Evolutionary conservation across 495 filamentous ascomycete genomes (phyloP).

Genomic region (Penicillium paxilli): DNA sequence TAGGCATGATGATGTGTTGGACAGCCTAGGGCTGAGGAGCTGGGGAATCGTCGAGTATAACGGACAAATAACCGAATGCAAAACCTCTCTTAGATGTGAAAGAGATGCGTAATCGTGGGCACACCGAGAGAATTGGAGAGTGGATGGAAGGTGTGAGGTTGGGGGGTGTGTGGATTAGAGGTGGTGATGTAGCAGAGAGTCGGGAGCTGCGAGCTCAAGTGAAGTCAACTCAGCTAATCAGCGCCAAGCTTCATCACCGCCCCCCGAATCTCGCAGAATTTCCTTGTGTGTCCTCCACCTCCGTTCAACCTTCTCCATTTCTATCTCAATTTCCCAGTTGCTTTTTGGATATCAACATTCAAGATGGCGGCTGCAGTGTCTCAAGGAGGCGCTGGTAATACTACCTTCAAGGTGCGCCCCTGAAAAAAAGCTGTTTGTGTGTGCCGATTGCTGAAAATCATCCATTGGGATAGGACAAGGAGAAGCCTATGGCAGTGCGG

Average conservation of each 20-base stretch:
- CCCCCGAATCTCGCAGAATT: constrained; percentile 59
- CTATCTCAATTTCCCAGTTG: constrained; percentile 26
- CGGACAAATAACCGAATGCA: neutral
- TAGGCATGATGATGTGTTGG: constrained; percentile 67
- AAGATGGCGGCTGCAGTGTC: constrained; percentile 68
- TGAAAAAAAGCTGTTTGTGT: constrained; percentile 31
- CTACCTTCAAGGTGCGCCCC: constrained; percentile 74
- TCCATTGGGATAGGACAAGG: constrained; percentile 89
- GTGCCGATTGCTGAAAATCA: constrained; percentile 47
- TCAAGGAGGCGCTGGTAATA: constrained; percentile 58
- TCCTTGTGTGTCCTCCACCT: constrained; percentile 37
- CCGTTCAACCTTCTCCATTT: constrained; percentile 22
- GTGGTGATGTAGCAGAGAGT: constrained; percentile 29
- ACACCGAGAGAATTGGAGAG: constrained; percentile 8
- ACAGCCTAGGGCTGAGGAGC: constrained; percentile 28
- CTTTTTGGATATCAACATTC: constrained; percentile 32
- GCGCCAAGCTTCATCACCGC: constrained; percentile 48
- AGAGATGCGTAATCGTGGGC: constrained; percentile 4
- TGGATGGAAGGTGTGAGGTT: constrained; percentile 14
- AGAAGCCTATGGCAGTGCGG: constrained; percentile 96
- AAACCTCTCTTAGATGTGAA: neutral
- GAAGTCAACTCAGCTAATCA: constrained; percentile 45
- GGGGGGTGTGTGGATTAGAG: constrained; percentile 11
- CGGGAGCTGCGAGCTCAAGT: constrained; percentile 13
- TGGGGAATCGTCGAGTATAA: constrained; percentile 5